Evolutionary conservation across 2,329 filamentous ascomycete species (phyloP), one percentile per base, ranked within the genome.

Genomic region (Hypoxylon sp.): DNA sequence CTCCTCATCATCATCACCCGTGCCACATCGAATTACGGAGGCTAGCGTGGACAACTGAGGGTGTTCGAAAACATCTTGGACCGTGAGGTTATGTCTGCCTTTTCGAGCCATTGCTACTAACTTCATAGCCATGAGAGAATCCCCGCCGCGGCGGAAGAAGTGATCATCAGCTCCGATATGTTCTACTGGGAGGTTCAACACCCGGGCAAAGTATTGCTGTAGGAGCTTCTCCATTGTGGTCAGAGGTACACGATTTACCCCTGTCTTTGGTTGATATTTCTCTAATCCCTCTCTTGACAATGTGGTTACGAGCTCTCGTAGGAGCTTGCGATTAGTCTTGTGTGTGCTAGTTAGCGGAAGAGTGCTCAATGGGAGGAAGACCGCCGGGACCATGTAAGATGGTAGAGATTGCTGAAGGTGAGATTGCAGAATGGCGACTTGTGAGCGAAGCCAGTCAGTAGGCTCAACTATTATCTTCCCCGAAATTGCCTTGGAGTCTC

Each of bases 381-480:
- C 22, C 19, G 37, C 26, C 5, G 53, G 53, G 26, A 57, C 39
- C 53, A 57, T 57, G 22, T 57, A 57, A 10, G 10, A 17, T 9
- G 37, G 53, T 11, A 57, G 17, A 13, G 13, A 44, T 5, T 46
- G n/a, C 11, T 54, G n/a, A 26, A 54, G 51, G 19, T 5, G 17
- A 10, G 33, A 24, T 33, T 54, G n/a, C 5, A 26, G 19, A 4
- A 3, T n/a, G 6, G 11, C 13, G 17, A 17, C n/a, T 44, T 44
- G 13, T 2, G n/a, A 44, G n/a, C 39, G 13, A 6, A 44, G 17
- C n/a, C 13, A 14, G 2, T 14, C 11, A 19, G 13, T n/a, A n/a
- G 39, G 39, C 39, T 44, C 13, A 44, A 14, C 39, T 3, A 44
- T 2, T 8, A 19, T 44, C 14, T 44, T 17, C 11, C 17, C n/a